phyloP scores from a whole-genome alignment of 2,329 filamentous ascomycete species.

The Fusarium citri region DNA sequence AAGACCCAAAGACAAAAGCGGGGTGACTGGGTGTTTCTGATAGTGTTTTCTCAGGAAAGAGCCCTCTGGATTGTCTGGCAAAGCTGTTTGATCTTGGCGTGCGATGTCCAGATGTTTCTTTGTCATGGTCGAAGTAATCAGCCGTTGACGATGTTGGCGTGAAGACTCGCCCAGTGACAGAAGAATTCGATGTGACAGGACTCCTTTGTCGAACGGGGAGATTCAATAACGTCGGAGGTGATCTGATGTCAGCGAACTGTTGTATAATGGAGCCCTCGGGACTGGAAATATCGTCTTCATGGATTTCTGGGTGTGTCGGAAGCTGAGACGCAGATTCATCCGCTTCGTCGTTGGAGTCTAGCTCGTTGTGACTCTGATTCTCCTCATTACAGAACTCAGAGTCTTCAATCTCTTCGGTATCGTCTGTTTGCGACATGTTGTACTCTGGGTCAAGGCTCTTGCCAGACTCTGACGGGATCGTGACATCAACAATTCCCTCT shows the following conservation, averaged over 20 bases:
- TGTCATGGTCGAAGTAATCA: neutral
- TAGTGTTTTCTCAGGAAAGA: neutral
- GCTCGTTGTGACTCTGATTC: neutral
- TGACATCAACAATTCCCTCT: conserved; percentile 36
- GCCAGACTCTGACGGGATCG: neutral
- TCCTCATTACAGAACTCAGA: neutral
- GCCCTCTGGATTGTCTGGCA: neutral
- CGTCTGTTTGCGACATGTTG: neutral
- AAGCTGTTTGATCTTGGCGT: neutral
- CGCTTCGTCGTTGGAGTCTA: neutral
- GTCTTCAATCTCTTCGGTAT: neutral
- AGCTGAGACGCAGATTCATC: conserved; percentile 9
- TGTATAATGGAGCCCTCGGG: neutral
- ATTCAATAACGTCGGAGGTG: conserved; percentile 1
- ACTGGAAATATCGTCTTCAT: conserved; percentile 8
- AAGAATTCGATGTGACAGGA: conserved; percentile 26
- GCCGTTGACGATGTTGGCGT: conserved; percentile 18
- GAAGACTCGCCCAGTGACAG: conserved; percentile 8
- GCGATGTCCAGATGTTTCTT: neutral
- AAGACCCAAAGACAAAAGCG: conserved; percentile 36
- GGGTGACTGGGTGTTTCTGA: conserved; percentile 1
- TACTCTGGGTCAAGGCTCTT: accelerated
- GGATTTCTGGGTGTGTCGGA: conserved; percentile 2
- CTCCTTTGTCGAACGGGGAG: conserved; percentile 26
- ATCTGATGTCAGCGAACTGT: conserved; percentile 4